Conservation (phyloP, 2,329 filamentous ascomycete species). For the Cercospora citrullina region DNA sequence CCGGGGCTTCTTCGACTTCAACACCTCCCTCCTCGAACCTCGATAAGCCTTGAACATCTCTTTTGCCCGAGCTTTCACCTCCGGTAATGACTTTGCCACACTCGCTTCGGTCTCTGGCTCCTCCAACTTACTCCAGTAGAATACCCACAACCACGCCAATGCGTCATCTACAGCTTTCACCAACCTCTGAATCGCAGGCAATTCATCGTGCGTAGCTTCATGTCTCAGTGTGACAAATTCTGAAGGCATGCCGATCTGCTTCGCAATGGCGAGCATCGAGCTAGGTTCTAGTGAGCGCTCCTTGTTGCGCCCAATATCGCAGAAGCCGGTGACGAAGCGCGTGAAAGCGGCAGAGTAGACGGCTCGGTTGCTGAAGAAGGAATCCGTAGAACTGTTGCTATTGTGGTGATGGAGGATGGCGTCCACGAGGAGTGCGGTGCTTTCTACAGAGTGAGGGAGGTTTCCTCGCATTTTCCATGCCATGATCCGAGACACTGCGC, state of each 20-base stretch:
- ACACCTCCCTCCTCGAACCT: conserved; percentile 28
- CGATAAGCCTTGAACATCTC: conserved; percentile 31
- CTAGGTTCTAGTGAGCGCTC: conserved; percentile 56
- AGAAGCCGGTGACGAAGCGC: conserved; percentile 73
- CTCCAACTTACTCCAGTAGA: conserved; percentile 71
- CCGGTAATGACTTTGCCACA: conserved; percentile 37
- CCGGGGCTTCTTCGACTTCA: conserved; percentile 39
- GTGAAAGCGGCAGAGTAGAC: conserved; percentile 71
- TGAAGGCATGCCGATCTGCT: conserved; percentile 67
- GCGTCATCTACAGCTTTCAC: conserved; percentile 68
- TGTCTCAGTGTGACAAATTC: conserved; percentile 88
- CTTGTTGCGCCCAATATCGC: conserved; percentile 71
- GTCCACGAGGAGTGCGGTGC: conserved; percentile 70
- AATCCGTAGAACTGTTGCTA: conserved; percentile 34
- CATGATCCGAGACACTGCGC: conserved; percentile 44
- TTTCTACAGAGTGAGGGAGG: conserved; percentile 77
- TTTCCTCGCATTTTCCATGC: conserved; percentile 69
- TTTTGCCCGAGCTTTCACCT: conserved; percentile 36
- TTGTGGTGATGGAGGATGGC: conserved; percentile 65
- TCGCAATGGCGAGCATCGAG: conserved; percentile 71
- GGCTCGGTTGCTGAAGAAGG: conserved; percentile 63
- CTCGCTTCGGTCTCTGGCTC: conserved; percentile 28
- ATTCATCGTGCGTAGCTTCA: conserved; percentile 84
- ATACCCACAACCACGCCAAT: conserved; percentile 82
- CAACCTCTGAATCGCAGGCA: conserved; percentile 74